A percentile compares a stretch with the other conserved stretches of the same genome.
These are phyloP conservation scores for Fusarium temperatum DNA, from an alignment of 2,329 filamentous ascomycete species.

Conservation along the genomic window DNA sequence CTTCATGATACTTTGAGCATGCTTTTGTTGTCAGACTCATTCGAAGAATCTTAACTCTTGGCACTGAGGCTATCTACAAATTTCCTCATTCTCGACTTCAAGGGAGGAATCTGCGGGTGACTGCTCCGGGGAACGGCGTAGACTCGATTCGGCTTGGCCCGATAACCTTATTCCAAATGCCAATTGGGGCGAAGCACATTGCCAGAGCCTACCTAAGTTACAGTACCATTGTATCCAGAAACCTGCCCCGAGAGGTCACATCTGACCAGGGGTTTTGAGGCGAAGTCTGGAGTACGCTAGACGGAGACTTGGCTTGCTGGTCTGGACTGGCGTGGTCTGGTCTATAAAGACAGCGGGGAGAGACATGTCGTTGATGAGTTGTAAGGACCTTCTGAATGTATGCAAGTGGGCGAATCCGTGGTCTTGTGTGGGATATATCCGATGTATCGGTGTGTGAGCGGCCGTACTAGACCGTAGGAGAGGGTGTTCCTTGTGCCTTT, in stretches of 20 bases:
- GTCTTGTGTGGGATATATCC: slow-evolving; percentile 13
- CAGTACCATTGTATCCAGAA: background rate
- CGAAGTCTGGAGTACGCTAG: slow-evolving; percentile 14
- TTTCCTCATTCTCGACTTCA: slow-evolving; percentile 4
- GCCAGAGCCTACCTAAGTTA: background rate
- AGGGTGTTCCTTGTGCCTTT: slow-evolving; percentile 5
- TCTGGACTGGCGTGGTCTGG: background rate
- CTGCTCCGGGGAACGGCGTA: slow-evolving; percentile 1
- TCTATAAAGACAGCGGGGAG: background rate
- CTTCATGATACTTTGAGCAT: background rate
- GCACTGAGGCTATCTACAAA: background rate
- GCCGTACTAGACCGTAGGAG: slow-evolving; percentile 8
- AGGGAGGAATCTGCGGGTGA: slow-evolving; percentile 11
- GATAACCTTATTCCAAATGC: slow-evolving; percentile 36
- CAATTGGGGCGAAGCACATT: slow-evolving; percentile 26
- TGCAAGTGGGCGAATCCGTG: slow-evolving; percentile 18
- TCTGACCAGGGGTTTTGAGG: slow-evolving; percentile 3
- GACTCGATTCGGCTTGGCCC: slow-evolving; percentile 30
- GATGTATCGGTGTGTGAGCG: slow-evolving; percentile 14
- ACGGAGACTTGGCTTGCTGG: slow-evolving; percentile 13
- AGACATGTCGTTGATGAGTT: background rate
- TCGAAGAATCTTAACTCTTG: background rate
- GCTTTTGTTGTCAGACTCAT: background rate
- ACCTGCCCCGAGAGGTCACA: background rate
- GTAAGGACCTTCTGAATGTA: background rate